Base-by-base conservation (phyloP, 257 asterid genomes). In the Solanum appendiculatum region DNA sequence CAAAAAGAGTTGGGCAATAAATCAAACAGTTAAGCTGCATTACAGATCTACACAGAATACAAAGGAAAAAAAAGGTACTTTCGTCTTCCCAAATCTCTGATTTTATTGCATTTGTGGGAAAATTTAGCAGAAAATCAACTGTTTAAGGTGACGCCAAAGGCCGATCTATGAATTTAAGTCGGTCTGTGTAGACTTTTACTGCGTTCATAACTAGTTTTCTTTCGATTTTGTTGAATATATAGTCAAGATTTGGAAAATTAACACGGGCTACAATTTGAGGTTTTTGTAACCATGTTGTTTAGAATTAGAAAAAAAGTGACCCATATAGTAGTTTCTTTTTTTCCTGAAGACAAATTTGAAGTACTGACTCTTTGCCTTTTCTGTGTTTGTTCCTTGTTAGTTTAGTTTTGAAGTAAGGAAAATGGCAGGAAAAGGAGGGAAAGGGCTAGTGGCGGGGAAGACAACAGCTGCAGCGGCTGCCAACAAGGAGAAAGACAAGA, bases 371-470 rank as follows among this genome's bases (percentile, higher is more conserved):
- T 54, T 27, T 4, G 27, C 29, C 12, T 48, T 73, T 81, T 9
- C 37, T 46, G 64, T 48, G 18, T 16, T 31, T 23, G 29, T 81
- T 34, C 7, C 6, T n/a, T n/a, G n/a, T n/a, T n/a, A n/a, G n/a
- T n/a, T n/a, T 20, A 33, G 68, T 48, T 31, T 81, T 18, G 20
- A 29, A 29, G 64, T 46, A 48, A 81, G 63, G 69, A 20, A 77
- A 84, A 96, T 96, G 99, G 99, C 99, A 58, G 99, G 99, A 75
- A 96, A 96, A 89, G 99, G 99, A 58, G 99, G 99, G 69, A 96
- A 96, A 90, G 99, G 99, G 39, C 98, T 96, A 18, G 93, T 96
- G 58, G 99, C 99, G 7, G 98, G 98, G 85, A 96, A 96, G 93
- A 96, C 99, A 18, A 93, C 93, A 48, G 98, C 99, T 12, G 94